Conservation (phyloP, 331 rosid genomes). For the Erythrophleum ivorense region DNA sequence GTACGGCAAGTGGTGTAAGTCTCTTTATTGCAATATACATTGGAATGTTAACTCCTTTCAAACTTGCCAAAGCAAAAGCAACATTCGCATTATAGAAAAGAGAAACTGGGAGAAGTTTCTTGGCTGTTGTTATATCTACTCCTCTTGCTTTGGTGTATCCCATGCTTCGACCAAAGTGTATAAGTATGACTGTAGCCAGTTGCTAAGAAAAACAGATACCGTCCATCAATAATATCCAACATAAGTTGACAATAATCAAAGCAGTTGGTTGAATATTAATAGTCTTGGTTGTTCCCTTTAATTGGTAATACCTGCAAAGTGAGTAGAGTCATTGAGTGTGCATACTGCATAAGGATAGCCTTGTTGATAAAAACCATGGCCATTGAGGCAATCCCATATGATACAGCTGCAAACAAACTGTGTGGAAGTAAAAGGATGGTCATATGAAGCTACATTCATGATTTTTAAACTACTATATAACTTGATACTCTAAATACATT, state of each 20-base stretch:
- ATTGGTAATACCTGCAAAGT: slow-evolving; percentile 74
- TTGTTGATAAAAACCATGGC: slow-evolving; percentile 97
- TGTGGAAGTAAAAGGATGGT: slow-evolving; percentile 33
- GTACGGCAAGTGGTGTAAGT: slow-evolving; percentile 97
- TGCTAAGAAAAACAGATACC: slow-evolving; percentile 58
- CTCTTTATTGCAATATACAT: slow-evolving; percentile 99
- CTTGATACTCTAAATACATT: background rate
- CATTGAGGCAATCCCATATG: slow-evolving; percentile 95
- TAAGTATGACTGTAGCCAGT: slow-evolving; percentile 74
- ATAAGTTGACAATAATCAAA: slow-evolving; percentile 20
- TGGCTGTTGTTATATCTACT: slow-evolving; percentile 72
- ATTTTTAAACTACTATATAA: background rate
- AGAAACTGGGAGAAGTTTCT: slow-evolving; percentile 80
- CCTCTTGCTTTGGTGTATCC: slow-evolving; percentile 80
- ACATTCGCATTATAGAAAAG: slow-evolving; percentile 95
- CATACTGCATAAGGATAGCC: slow-evolving; percentile 90
- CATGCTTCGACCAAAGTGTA: slow-evolving; percentile 68
- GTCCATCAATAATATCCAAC: background rate
- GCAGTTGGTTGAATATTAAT: background rate
- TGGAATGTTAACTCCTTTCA: slow-evolving; percentile 96
- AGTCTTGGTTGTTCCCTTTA: background rate
- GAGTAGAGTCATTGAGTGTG: slow-evolving; percentile 87
- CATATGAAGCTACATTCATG: background rate
- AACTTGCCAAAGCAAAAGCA: slow-evolving; percentile 97
- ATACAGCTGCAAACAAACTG: slow-evolving; percentile 84